A percentile compares a stretch with the other conserved stretches of the same genome.
phyloP scores from a whole-genome alignment of 208 protist genomes.

The Leptomonas pyrrhocoris region DNA sequence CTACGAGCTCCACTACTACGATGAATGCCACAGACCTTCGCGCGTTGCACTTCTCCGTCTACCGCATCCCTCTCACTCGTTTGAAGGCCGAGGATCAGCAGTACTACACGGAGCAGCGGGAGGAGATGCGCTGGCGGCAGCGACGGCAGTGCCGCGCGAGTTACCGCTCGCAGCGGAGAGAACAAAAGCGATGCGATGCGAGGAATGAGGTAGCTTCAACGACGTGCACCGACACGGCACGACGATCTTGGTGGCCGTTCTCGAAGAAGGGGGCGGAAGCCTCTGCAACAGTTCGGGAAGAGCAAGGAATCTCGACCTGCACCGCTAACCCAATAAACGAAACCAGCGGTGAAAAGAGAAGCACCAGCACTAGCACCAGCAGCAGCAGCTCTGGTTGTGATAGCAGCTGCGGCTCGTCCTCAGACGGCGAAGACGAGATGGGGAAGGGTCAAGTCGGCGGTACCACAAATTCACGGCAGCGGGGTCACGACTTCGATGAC shows the following conservation, averaged over 20 bases:
- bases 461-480: neutral
- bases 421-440: neutral
- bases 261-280: neutral
- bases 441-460: neutral
- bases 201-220: neutral
- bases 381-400: neutral
- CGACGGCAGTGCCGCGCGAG: constrained; percentile 20
- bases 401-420: constrained; percentile 1
- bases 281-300: neutral
- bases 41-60: constrained; percentile 65
- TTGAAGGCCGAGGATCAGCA: constrained; percentile 62
- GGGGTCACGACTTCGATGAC: neutral
- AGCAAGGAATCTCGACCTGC: neutral
- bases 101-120: constrained; percentile 62
- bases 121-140: constrained; percentile 59
- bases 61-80: constrained; percentile 58
- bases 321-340: neutral
- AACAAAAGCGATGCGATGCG: neutral
- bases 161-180: neutral
- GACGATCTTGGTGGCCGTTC: neutral
- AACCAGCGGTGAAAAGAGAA: neutral
- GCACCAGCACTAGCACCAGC: neutral
- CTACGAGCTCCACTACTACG: too few species aligned
- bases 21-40: constrained; percentile 29
- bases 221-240: neutral